phyloP scores from a whole-genome alignment of 805 yeast genomes.

The Kregervanrija fluxuum region DNA sequence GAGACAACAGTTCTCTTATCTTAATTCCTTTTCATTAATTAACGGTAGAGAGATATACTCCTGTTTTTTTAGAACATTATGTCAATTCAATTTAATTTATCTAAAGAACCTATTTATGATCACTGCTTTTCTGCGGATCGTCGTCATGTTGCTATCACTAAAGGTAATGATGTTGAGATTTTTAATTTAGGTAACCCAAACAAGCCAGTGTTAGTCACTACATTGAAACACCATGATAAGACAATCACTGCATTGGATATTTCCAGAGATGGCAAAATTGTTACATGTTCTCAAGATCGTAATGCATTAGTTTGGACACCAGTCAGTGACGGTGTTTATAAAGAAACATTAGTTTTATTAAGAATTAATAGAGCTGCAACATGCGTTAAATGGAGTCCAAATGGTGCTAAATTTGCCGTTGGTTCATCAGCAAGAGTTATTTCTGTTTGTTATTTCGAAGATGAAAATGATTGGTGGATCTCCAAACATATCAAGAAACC shows the following conservation, averaged over 20 bases:
- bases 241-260: conserved; percentile 93
- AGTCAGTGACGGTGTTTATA: conserved; percentile 47
- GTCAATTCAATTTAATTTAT: conserved; percentile 51
- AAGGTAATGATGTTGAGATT: conserved; percentile 67
- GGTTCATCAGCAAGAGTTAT: conserved; percentile 92
- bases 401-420: conserved; percentile 92
- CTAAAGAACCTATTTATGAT: conserved; percentile 82
- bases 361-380: conserved; percentile 96
- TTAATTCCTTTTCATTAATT: background rate
- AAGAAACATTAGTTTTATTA: conserved; percentile 86
- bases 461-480: conserved; percentile 98
- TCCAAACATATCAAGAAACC: conserved; percentile 96
- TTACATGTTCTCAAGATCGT: conserved; percentile 96
- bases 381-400: conserved; percentile 89
- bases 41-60: conserved; percentile 32
- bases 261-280: conserved; percentile 79
- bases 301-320: conserved; percentile 97
- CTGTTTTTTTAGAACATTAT: conserved; percentile 19
- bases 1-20: too few species aligned
- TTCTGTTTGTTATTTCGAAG: conserved; percentile 94
- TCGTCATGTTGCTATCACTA: conserved; percentile 67
- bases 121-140: conserved; percentile 77
- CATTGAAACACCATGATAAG: conserved; percentile 81
- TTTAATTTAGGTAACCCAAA: conserved; percentile 44
- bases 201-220: conserved; percentile 56